Conservation (phyloP, 306 rosid genomes). For the Styphnolobium japonicum region DNA sequence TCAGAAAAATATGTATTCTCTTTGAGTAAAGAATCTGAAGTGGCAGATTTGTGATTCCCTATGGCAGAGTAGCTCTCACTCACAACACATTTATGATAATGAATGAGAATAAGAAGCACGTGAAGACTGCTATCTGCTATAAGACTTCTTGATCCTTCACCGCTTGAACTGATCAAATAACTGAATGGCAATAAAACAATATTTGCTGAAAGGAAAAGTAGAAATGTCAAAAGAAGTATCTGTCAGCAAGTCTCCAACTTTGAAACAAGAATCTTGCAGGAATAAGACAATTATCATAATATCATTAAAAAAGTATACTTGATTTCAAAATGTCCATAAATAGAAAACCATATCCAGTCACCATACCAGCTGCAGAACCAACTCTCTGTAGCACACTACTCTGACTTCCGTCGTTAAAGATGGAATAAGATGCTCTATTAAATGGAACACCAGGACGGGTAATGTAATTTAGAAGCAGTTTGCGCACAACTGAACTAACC, state of each 20-base stretch:
- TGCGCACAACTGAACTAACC: slow-evolving; percentile 54
- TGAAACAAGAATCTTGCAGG: not conserved
- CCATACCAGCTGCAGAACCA: slow-evolving; percentile 76
- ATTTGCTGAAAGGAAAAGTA: slow-evolving; percentile 57
- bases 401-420: slow-evolving; percentile 57
- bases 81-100: slow-evolving; percentile 60
- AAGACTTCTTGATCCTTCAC: slow-evolving; percentile 57
- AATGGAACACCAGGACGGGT: slow-evolving; percentile 41
- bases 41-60: slow-evolving; percentile 26
- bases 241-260: slow-evolving; percentile 7
- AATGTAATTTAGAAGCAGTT: slow-evolving; percentile 57
- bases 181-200: slow-evolving; percentile 63
- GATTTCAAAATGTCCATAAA: not conserved
- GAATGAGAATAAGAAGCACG: slow-evolving; percentile 71
- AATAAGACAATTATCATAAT: not conserved
- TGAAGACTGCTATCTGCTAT: slow-evolving; percentile 70
- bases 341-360: not conserved
- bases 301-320: not conserved
- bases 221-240: slow-evolving; percentile 13
- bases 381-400: slow-evolving; percentile 71
- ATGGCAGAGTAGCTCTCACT: slow-evolving; percentile 30
- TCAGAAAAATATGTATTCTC: slow-evolving; percentile 49
- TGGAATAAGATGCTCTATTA: slow-evolving; percentile 49
- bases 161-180: slow-evolving; percentile 60
- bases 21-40: slow-evolving; percentile 48